Percentiles rank a stretch among this genome's conserved stretches.
phyloP scores from a whole-genome alignment of 352 stramenopile genomes.

The Globisporangium echinulatum region DNA sequence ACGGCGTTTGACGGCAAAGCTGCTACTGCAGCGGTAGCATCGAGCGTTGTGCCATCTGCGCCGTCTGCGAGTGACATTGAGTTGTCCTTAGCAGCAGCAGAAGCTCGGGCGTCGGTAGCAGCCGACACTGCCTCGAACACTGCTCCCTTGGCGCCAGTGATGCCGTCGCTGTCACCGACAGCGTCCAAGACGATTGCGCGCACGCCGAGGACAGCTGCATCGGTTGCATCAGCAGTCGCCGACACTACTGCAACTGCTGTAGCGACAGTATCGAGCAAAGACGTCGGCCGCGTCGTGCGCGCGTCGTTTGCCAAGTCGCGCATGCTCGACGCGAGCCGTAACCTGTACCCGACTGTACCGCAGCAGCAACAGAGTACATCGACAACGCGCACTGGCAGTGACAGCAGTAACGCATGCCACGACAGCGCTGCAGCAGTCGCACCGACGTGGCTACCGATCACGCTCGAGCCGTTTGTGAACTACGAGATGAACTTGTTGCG shows the following conservation, averaged over 20 bases:
- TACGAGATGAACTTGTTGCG: conserved; percentile 81
- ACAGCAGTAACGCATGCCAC: conserved; percentile 6
- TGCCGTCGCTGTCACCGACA: conserved; percentile 41
- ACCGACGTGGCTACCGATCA: conserved; percentile 56
- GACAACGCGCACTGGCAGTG: background rate
- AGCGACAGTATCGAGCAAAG: conserved; percentile 19
- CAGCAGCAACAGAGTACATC: background rate
- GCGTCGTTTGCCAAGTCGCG: conserved; percentile 44
- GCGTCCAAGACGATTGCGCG: conserved; percentile 32
- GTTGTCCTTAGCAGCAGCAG: background rate
- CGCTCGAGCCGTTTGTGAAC: conserved; percentile 75
- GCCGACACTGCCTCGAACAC: background rate
- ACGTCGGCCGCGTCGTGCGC: conserved; percentile 25
- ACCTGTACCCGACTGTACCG: conserved; percentile 37
- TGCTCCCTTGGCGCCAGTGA: conserved; percentile 17
- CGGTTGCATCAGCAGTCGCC: background rate
- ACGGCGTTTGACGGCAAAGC: background rate
- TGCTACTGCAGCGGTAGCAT: background rate
- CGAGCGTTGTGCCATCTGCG: conserved; percentile 19
- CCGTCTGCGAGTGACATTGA: conserved; percentile 23
- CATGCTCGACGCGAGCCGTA: conserved; percentile 23
- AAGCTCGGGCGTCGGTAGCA: background rate
- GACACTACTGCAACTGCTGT: conserved; percentile 13
- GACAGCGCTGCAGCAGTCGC: conserved; percentile 4
- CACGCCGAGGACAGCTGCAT: too few species aligned